A percentile compares a stretch with the other conserved stretches of the same genome.
Evolutionary conservation across 139 green algal species (phyloP).

Genomic region (Haematococcus sp.): DNA sequence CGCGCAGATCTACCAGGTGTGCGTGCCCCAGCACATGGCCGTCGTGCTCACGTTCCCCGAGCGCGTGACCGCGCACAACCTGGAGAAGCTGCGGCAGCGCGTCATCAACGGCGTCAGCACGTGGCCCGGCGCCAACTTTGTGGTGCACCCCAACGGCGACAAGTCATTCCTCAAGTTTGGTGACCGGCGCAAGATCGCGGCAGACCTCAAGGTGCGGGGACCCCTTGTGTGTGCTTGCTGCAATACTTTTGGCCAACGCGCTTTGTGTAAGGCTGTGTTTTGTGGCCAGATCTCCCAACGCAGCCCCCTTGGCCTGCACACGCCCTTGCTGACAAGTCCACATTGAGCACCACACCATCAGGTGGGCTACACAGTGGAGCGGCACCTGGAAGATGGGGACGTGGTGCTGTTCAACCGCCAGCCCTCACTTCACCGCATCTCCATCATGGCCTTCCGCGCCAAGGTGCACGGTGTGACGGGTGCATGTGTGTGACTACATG

Average conservation of each 20-base stretch:
- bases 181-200: slow-evolving; percentile 82
- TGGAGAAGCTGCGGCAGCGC: slow-evolving; percentile 75
- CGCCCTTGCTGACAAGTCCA: too few relatives aligned
- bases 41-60: slow-evolving; percentile 94
- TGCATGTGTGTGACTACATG: not conserved
- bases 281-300: not conserved
- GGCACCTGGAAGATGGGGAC: slow-evolving; percentile 91
- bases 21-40: slow-evolving; percentile 88
- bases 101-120: slow-evolving; percentile 65
- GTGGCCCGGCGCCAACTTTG: slow-evolving; percentile 93
- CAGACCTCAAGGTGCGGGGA: slow-evolving; percentile 74
- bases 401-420: slow-evolving; percentile 99
- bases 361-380: slow-evolving; percentile 89
- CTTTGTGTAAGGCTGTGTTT: not conserved
- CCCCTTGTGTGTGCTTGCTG: not conserved
- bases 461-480: slow-evolving; percentile 47
- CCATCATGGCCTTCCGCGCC: slow-evolving; percentile 95
- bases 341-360: too few relatives aligned
- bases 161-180: slow-evolving; percentile 82
- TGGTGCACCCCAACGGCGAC: slow-evolving; percentile 64
- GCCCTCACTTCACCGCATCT: slow-evolving; percentile 93
- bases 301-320: too few relatives aligned
- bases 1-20: slow-evolving; percentile 61
- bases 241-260: not conserved
- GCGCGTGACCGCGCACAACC: slow-evolving; percentile 87